Evolutionary conservation across 202 grass and related monocot genomes (phyloP).

Genomic region (Digitaria exilis): DNA sequence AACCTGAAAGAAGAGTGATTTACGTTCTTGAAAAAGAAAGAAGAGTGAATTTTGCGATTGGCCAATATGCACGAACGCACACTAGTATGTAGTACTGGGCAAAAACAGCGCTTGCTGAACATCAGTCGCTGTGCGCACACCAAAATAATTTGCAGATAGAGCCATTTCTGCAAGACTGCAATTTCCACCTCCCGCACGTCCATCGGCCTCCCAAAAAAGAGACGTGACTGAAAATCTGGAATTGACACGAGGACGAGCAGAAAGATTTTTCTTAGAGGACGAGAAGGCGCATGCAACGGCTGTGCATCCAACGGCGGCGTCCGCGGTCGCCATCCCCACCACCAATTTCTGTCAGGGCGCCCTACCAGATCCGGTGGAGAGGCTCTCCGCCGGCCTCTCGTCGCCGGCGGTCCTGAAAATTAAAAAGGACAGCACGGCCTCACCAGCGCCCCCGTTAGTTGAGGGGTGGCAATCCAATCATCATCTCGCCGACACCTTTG

Average conservation of each 20-base stretch:
- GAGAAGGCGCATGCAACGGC: not conserved
- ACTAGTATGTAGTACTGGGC: no score
- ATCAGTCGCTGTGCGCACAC: not conserved
- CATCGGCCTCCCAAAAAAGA: not conserved
- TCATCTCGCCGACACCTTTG: slow-evolving; percentile 38
- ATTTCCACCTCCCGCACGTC: not conserved
- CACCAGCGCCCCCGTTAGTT: slow-evolving; percentile 14
- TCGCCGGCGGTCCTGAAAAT: slow-evolving; percentile 8
- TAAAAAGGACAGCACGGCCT: not conserved
- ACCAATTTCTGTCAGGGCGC: not conserved
- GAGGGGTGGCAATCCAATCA: slow-evolving; percentile 58
- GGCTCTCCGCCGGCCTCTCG: not conserved
- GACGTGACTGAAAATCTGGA: not conserved
- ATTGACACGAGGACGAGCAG: not conserved
- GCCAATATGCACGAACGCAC: not conserved
- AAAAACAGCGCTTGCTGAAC: no score
- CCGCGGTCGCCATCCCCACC: no score
- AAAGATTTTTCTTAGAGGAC: not conserved
- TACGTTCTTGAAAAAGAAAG: not conserved
- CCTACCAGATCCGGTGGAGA: not conserved
- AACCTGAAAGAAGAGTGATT: not conserved
- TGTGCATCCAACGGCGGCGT: slow-evolving; percentile 11
- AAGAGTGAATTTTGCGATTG: not conserved
- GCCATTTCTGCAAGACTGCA: not conserved
- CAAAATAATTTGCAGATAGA: not conserved